Evolutionary conservation across 169 alveolate species (phyloP), one percentile per base, ranked within the genome.

Genomic region (Haemoproteus tartakovskyi): DNA sequence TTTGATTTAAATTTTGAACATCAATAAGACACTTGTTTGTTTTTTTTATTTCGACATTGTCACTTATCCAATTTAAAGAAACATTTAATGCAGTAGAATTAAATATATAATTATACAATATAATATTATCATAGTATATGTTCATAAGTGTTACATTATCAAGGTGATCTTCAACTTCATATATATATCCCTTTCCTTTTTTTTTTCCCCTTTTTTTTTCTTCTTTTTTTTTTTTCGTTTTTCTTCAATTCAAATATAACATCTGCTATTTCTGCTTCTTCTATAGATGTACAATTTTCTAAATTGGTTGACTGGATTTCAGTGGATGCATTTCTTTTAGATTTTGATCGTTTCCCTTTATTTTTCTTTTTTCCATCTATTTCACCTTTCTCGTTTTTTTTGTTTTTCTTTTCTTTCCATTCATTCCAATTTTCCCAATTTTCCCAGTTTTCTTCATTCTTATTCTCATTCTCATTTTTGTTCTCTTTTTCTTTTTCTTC

Each of bases 81-180:
- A 30, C 51, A 45, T 22, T 51, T 18, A 41, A 18, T 2, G 41
- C 67, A 45, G 51, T 70, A 16, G 54, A 40, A 30, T 67, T 67
- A 46, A 67, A 67, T n/a, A 67, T 30, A 38, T 67, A 67, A 45
- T 67, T 67, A 30, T 67, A 67, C 22, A 67, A 33, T 16, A 70
- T 60, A 18, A 67, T 67, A 19, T 47, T 67, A 57, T 67, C 82
- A 12, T 67, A 59, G 48, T 67, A 67, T 36, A 67, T 67, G 18
- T 67, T 67, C 1, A 67, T 33, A 9, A 67, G 30, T 1, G 82
- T 67, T 12, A 67, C 54, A 52, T 67, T 67, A 16, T 67, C 82
- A 2, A 67, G 60, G 29, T 67, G 82, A 67, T 67, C 82, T 27
- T 67, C 82, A 22, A 67, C 82, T 38, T 67, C 82, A 29, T 67